Conservation (phyloP, 345 rosid genomes). For the Euphorbia tirucalli region DNA sequence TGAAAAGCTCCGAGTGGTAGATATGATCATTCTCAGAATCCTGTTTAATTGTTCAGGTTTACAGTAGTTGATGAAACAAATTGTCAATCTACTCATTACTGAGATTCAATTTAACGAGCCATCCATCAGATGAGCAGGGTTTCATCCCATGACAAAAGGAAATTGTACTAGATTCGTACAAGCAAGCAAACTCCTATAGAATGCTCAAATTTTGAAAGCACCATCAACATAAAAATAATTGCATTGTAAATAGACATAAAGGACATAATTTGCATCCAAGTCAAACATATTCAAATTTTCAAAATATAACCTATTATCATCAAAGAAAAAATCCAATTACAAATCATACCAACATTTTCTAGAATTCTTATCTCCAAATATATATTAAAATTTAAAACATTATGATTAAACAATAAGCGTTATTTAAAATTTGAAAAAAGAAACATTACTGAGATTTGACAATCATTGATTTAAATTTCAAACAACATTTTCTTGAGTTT, state of each 20-base stretch:
- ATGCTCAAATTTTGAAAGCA: not conserved
- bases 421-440: not conserved
- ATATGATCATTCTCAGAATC: constrained; percentile 96
- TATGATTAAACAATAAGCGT: not conserved
- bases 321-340: not conserved
- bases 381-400: constrained; percentile 1
- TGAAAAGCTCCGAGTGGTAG: constrained; percentile 92
- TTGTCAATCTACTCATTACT: not conserved
- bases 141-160: not conserved
- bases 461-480: too few relatives aligned
- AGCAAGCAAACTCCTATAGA: not conserved
- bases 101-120: not conserved
- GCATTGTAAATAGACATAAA: not conserved
- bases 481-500: too few relatives aligned
- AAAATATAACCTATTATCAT: not conserved
- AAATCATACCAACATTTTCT: not conserved
- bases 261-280: not conserved
- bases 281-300: not conserved
- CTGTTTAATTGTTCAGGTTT: constrained; percentile 35
- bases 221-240: not conserved
- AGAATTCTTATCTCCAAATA: not conserved
- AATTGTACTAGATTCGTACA: not conserved
- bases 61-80: constrained; percentile 13
- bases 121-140: not conserved
- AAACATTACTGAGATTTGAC: not conserved